A percentile compares a stretch with the other conserved stretches of the same genome.
Conservation (phyloP, 257 asterid genomes). For the Coffea eugenioides region DNA sequence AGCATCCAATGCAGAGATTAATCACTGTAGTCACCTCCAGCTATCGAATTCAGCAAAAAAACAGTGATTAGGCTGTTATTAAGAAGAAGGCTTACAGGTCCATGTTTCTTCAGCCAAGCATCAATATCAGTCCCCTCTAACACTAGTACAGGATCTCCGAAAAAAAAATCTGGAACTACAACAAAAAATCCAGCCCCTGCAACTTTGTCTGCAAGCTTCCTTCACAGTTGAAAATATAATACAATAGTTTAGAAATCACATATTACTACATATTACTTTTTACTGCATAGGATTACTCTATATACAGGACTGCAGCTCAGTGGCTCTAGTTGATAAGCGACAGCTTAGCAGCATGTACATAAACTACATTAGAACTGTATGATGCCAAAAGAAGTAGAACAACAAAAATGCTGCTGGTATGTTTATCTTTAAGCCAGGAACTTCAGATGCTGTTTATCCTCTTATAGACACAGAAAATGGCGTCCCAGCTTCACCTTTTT, state of each 20-base stretch:
- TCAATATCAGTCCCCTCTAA: slow-evolving; percentile 29
- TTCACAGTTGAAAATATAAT: slow-evolving; percentile 13
- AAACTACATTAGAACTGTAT: neutral
- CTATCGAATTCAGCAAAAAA: neutral
- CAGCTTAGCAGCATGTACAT: neutral
- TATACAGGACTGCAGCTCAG: neutral
- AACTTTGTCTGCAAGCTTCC: slow-evolving; percentile 69
- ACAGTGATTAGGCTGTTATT: neutral
- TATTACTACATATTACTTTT: neutral
- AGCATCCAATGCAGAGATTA: neutral
- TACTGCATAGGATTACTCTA: neutral
- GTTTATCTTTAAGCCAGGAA: neutral
- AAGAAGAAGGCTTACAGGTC: slow-evolving; percentile 45
- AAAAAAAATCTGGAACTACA: slow-evolving; percentile 60
- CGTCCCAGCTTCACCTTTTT: neutral
- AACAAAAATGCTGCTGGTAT: neutral
- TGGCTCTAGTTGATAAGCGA: too few species aligned
- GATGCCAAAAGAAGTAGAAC: neutral
- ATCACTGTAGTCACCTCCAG: neutral
- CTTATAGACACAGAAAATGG: neutral
- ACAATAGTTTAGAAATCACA: slow-evolving; percentile 4
- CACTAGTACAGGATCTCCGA: slow-evolving; percentile 45
- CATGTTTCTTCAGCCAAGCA: slow-evolving; percentile 56
- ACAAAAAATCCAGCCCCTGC: slow-evolving; percentile 59
- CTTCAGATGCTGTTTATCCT: neutral